phyloP scores from a whole-genome alignment of 768 basidiomycete genomes.

The Kwoniella europaea region DNA sequence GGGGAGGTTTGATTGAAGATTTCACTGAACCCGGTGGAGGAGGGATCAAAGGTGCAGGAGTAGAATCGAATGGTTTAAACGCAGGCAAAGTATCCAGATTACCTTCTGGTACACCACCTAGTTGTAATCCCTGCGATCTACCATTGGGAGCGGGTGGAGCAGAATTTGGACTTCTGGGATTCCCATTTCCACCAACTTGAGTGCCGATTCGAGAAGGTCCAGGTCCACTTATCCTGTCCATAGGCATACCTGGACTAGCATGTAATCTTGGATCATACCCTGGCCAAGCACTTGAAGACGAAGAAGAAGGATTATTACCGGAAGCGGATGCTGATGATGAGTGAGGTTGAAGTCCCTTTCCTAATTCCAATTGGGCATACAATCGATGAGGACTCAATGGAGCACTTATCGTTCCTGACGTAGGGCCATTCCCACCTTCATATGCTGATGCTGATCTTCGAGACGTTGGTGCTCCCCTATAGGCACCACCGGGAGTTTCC shows the following conservation, averaged over 20 bases:
- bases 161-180: conserved; percentile 10
- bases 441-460: conserved; percentile 31
- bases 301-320: not conserved
- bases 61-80: conserved; percentile 50
- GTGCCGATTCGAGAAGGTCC: conserved; percentile 4
- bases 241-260: conserved; percentile 35
- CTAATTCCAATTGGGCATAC: conserved; percentile 53
- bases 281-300: conserved; percentile 19
- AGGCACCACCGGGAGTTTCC: conserved; percentile 40
- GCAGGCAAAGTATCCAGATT: conserved; percentile 39
- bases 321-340: conserved; percentile 1
- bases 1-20: conserved; percentile 16
- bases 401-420: conserved; percentile 54
- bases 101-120: conserved; percentile 5
- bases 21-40: conserved; percentile 18
- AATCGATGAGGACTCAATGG: conserved; percentile 53
- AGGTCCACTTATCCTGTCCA: conserved; percentile 29
- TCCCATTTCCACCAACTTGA: not conserved
- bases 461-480: conserved; percentile 25
- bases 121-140: conserved; percentile 12
- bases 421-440: conserved; percentile 33
- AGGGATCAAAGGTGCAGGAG: conserved; percentile 14
- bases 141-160: conserved; percentile 8
- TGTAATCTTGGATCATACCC: conserved; percentile 36
- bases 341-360: conserved; percentile 35